These are phyloP conservation scores for Akanthomyces muscarius DNA, from an alignment of 2,329 filamentous ascomycete genomes.

Conservation along the genomic window DNA sequence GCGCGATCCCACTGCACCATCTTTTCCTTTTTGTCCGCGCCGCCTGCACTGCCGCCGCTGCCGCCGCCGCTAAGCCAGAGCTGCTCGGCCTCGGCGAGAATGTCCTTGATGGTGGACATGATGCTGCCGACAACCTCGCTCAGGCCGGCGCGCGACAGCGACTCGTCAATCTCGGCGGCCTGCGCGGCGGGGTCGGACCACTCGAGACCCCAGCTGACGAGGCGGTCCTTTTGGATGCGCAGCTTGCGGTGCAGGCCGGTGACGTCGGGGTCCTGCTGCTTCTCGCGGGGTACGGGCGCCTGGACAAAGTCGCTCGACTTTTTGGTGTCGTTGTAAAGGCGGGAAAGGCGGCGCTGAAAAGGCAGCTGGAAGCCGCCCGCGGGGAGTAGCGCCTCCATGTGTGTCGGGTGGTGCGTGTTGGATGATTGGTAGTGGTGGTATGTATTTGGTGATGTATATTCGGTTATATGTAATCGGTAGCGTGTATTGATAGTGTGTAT, in stretches of 20 bases:
- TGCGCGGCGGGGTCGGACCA: constrained; percentile 69
- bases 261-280: constrained; percentile 59
- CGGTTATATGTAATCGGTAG: background rate
- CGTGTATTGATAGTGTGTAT: background rate
- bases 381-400: constrained; percentile 51
- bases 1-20: constrained; percentile 64
- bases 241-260: constrained; percentile 70
- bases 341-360: constrained; percentile 60
- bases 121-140: constrained; percentile 75
- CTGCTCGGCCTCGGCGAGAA: constrained; percentile 69
- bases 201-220: constrained; percentile 75
- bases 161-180: constrained; percentile 66
- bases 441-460: background rate
- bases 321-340: constrained; percentile 78
- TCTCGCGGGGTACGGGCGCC: constrained; percentile 56
- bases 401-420: background rate
- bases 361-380: constrained; percentile 51
- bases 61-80: constrained; percentile 62
- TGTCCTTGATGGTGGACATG: constrained; percentile 76
- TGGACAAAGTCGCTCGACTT: constrained; percentile 71
- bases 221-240: constrained; percentile 73
- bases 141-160: constrained; percentile 67
- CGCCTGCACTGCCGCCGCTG: constrained; percentile 35
- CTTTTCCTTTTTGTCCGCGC: constrained; percentile 50
- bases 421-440: background rate